Percentiles rank a stretch among this genome's conserved stretches.
Conservation (phyloP, 2,329 filamentous ascomycete species). For the Aspergillus pseudotamarii region DNA sequence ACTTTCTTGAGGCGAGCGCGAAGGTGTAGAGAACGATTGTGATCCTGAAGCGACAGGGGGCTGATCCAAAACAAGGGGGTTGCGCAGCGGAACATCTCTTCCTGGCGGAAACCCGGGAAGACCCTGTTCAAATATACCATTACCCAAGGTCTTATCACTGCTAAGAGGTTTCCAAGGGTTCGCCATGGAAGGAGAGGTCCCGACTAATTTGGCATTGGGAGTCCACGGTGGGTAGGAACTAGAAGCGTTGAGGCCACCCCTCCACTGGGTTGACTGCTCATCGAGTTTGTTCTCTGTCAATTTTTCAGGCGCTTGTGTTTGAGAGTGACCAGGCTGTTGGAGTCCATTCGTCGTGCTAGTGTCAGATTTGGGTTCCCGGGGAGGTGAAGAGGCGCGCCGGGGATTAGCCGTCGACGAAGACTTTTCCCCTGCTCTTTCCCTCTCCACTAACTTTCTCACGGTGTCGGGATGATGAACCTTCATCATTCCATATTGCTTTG, state of each 20-base stretch:
- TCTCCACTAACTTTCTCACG: conserved; percentile 50
- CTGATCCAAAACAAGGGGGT: conserved; percentile 44
- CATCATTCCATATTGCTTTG: conserved; percentile 65
- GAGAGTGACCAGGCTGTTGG: conserved; percentile 26
- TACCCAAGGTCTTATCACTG: conserved; percentile 61
- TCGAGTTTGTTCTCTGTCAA: conserved; percentile 31
- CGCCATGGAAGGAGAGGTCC: conserved; percentile 37
- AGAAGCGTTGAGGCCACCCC: conserved; percentile 39
- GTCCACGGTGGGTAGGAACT: conserved; percentile 43
- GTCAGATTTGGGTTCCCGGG: conserved; percentile 32
- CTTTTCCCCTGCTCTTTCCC: conserved; percentile 40
- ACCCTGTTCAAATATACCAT: conserved; percentile 63
- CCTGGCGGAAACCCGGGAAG: conserved; percentile 51
- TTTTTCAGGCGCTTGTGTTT: conserved; percentile 24
- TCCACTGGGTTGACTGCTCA: conserved; percentile 41
- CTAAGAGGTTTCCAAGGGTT: conserved; percentile 64
- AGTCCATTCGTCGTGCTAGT: conserved; percentile 33
- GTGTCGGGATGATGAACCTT: conserved; percentile 61
- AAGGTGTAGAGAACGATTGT: conserved; percentile 34
- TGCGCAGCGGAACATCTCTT: conserved; percentile 46
- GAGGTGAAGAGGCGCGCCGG: conserved; percentile 36
- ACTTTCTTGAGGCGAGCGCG: conserved; percentile 37
- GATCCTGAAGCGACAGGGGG: conserved; percentile 36
- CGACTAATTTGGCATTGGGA: conserved; percentile 36
- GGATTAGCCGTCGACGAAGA: conserved; percentile 23